These are phyloP conservation scores for Solanum gandarillasii DNA, from an alignment of 257 asterid species.

Conservation along the genomic window DNA sequence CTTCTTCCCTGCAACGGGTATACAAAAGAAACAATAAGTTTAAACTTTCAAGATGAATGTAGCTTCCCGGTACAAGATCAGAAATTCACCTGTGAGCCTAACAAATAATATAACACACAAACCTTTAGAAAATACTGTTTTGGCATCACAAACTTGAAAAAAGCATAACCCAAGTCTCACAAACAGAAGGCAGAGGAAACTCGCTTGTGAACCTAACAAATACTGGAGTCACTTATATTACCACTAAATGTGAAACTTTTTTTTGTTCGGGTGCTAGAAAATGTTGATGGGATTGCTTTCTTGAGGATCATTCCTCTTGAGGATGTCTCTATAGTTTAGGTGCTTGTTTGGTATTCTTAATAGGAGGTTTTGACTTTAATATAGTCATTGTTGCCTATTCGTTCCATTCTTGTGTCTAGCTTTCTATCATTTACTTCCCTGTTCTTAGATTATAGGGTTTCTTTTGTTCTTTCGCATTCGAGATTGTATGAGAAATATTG, in stretches of 20 bases:
- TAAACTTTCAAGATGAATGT: background rate
- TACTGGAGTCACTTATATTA: background rate
- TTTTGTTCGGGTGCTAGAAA: background rate
- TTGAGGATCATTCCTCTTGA: background rate
- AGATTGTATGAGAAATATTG: no score
- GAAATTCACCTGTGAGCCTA: background rate
- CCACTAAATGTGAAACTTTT: background rate
- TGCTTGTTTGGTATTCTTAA: background rate
- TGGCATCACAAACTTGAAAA: background rate
- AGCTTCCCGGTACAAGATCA: background rate
- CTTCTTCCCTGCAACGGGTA: constrained; percentile 39
- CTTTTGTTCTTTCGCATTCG: background rate
- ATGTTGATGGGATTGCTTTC: background rate
- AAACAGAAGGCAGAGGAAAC: background rate
- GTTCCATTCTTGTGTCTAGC: background rate
- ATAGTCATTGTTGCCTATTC: background rate
- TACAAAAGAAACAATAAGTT: background rate
- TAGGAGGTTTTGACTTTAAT: background rate
- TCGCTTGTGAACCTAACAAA: background rate
- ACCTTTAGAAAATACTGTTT: background rate
- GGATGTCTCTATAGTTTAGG: background rate
- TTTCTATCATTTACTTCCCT: background rate
- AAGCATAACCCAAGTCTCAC: background rate
- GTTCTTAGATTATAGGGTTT: background rate
- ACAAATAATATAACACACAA: background rate